Evolutionary conservation across 2,329 filamentous ascomycete genomes (phyloP).

Genomic region (Chaetomium strumarium): DNA sequence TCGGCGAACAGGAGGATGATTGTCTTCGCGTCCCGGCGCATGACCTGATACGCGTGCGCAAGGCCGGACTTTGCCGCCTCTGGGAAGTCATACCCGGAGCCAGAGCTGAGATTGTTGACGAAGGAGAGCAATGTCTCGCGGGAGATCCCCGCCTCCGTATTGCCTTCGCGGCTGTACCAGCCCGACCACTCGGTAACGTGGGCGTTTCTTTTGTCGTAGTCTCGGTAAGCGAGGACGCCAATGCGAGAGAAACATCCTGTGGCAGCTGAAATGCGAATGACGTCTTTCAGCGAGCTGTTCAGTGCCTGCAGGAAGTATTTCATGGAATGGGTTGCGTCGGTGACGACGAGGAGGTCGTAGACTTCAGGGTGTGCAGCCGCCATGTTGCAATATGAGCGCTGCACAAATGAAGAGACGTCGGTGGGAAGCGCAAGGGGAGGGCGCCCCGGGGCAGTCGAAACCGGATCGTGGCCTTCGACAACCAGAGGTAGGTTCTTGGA

Average conservation of each 20-base stretch:
- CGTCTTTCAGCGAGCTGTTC: conserved; percentile 42
- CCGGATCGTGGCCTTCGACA: too few relatives aligned
- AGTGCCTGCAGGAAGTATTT: conserved; percentile 37
- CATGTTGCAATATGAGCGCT: too few relatives aligned
- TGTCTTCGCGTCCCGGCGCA: conserved; percentile 43
- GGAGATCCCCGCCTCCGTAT: conserved; percentile 21
- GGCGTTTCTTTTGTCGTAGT: conserved; percentile 34
- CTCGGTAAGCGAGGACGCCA: conserved; percentile 45
- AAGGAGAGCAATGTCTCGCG: conserved; percentile 34
- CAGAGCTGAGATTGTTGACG: conserved; percentile 29
- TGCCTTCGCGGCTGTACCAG: conserved; percentile 33
- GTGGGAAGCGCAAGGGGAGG: too few relatives aligned
- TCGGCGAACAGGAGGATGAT: conserved; percentile 45
- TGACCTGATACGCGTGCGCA: conserved; percentile 40
- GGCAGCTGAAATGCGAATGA: conserved; percentile 43
- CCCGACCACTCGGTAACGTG: conserved; percentile 44
- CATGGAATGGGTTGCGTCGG: conserved; percentile 44
- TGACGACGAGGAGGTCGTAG: conserved; percentile 43
- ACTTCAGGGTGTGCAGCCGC: background rate
- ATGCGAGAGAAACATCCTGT: conserved; percentile 46
- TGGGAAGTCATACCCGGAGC: conserved; percentile 38
- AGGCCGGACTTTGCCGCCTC: conserved; percentile 46
- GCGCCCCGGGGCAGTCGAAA: too few relatives aligned
- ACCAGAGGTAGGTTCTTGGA: too few relatives aligned
- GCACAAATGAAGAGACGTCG: too few relatives aligned